Evolutionary conservation across 2,329 filamentous ascomycete genomes (phyloP), one percentile per base, ranked within the genome.

Genomic region (Onygenales sp.): DNA sequence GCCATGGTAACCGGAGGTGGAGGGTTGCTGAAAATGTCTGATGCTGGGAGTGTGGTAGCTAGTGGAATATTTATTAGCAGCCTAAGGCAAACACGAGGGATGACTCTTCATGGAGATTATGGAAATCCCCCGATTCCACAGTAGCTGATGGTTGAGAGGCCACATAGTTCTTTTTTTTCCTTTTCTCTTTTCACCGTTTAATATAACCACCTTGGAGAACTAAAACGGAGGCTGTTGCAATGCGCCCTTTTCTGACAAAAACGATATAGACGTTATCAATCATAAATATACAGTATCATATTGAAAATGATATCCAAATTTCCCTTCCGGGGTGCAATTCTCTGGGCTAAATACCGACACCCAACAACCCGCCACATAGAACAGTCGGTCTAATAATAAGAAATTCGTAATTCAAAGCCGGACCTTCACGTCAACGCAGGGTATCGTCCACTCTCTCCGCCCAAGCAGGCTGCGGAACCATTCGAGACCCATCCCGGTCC

Each of bases 381-480:
- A 33, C 2, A 13, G 14, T 33, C 49, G 31, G 11, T 8, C 4
- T 45, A 37, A 7, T 27, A 17, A 31, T 52, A 48, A 10, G 14
- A 47, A 33, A 40, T 42, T 47, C 51, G 14, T 42, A 32, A 27
- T 39, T 75, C 63, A 93, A 58, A 95, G 73, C 58, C 88, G 78
- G 51, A 97, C 83, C 62, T 91, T 84, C 33, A 97, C 81, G 69
- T 95, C 90, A 70, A 98, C 79, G 68, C 91, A 96, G 54, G 92
- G 89, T 58, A 98, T 81, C 62, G 87, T 82, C 88, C 92, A 95
- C 69, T 96, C 91, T 62, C 87, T 83, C 69, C 83, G 82, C 3
- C 90, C 91, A 49, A 95, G 70, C 49, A 95, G 70, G 63, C 83
- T 90, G 61, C 90, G 80, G 55, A 95, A 71, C 90, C 91, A 95